Base-by-base conservation (phyloP, 2,329 filamentous ascomycete species). In the Trichoderma sp. region DNA sequence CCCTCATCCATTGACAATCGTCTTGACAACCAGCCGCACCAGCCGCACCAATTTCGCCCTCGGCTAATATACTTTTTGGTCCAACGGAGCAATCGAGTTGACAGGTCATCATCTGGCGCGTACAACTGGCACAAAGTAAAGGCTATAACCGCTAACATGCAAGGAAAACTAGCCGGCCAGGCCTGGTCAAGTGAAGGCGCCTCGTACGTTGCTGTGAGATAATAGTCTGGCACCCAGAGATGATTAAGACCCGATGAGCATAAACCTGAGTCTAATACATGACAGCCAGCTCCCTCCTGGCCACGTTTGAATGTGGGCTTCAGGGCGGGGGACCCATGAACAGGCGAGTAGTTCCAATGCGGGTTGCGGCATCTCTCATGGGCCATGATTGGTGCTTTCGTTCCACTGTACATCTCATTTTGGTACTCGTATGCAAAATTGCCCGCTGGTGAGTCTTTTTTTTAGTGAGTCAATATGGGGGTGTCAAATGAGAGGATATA, bases 1-100 rank as follows among this genome's bases (percentile, higher is more conserved):
- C 30, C 43, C 24, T 70, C 68, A 57, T 24, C 2, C 15, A 14
- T 67, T 14, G 30, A 67, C 53, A 43, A 24, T 9, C 4, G 47
- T 57, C 58, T n/a, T 24, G 68, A 57, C 68, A 56, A 57, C 67
- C 67, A 70, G 67, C 67, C 67, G 57, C 67, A 70, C 67, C 67
- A 36, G 67, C 67, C 39, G 67, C 67, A 28, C 57, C 67, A 69
- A 62, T 51, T 36, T 36, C 57, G 26, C 57, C 57, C 32, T 47
- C 53, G 65, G 67, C 67, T 70, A 70, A 71, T 64, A 63, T 64
- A 36, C 58, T 58, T 43, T 64, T 53, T 39, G 53, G 60, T 57
- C 61, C 58, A 56, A 30, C 56, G 21, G 26, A 57, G 58, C 32
- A 57, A 51, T 24, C 28, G 21, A 62, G 21, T 36, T 56, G 67